Base-by-base conservation (phyloP, 1,139 yeast genomes). In the Blastobotrys indianensis region DNA sequence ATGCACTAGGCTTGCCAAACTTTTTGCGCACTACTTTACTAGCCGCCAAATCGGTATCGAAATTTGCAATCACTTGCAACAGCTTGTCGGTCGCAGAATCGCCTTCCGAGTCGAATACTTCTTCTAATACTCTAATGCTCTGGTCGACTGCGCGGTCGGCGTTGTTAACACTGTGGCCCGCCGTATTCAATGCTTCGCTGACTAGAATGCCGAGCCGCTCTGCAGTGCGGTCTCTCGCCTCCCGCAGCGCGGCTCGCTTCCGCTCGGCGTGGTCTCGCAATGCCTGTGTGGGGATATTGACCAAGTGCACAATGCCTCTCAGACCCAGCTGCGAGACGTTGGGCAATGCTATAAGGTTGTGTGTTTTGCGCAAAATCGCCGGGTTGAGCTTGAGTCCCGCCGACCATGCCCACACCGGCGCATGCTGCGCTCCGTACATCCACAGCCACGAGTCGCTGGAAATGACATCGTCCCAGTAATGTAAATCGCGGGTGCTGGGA, bases 1-100 rank as follows among this genome's bases (percentile, higher is more conserved):
- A 39, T 30, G 68, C 59, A 1, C 71, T 59, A 1, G 95, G 95
- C 58, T 67, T 32, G 29, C 46, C 46, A 13, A 32, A 16, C 3
- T 31, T 31, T 11, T 15, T 9, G 12, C 31, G n/a, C 15, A 16
- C 25, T n/a, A 11, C 5, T n/a, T 9, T 15, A 12, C 23, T n/a
- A 8, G n/a, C 28, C 2, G 9, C 7, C 4, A 4, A 16, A 30
- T 41, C 40, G 2, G 23, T 11, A 16, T 41, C 36, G 20, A 41
- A 41, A 3, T 2, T 29, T 16, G 37, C 42, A 25, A 46, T 41
- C 10, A 42, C 32, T 13, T 36, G 32, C 17, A 40, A 20, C 29
- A 46, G 39, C 36, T 17, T 30, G 4, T 43, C 36, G 15, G 20
- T 12, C 8, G 34, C 30, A n/a, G 34, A 31, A 20, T 32, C 17